These are phyloP conservation scores for Mortierella alpina DNA, from an alignment of 192 early-diverging fungal species.

Conservation along the genomic window DNA sequence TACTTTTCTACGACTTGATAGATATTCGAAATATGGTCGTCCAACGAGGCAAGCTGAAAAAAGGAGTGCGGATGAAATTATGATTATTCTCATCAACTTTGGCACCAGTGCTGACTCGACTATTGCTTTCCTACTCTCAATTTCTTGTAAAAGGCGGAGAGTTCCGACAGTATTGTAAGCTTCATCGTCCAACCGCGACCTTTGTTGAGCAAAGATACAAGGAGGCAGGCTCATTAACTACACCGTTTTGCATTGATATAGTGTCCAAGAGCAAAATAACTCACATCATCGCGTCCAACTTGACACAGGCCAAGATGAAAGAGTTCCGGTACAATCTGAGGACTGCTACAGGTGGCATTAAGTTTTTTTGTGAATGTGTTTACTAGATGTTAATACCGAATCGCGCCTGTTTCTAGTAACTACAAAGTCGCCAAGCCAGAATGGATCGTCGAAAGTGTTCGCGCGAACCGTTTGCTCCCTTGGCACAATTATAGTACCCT, in stretches of 20 bases:
- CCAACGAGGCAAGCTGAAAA: conserved; percentile 64
- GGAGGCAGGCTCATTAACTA: no score
- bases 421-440: conserved; percentile 77
- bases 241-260: conserved; percentile 13
- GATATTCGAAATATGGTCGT: conserved; percentile 60
- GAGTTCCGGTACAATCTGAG: conserved; percentile 59
- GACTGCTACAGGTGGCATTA: background rate
- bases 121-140: no score
- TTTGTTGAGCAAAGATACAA: no score
- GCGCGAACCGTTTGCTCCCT: conserved; percentile 65
- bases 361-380: background rate
- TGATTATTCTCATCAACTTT: background rate
- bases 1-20: background rate
- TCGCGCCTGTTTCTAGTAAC: conserved; percentile 28
- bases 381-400: background rate
- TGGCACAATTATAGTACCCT: conserved; percentile 72
- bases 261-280: conserved; percentile 72
- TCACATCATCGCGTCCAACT: conserved; percentile 74
- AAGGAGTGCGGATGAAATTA: conserved; percentile 50
- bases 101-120: background rate
- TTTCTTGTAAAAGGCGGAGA: conserved; percentile 26
- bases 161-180: conserved; percentile 37
- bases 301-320: conserved; percentile 74
- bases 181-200: background rate
- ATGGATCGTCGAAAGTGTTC: conserved; percentile 83